Evolutionary conservation across 2,329 filamentous ascomycete genomes (phyloP).

Genomic region (Cytospora piceicola): DNA sequence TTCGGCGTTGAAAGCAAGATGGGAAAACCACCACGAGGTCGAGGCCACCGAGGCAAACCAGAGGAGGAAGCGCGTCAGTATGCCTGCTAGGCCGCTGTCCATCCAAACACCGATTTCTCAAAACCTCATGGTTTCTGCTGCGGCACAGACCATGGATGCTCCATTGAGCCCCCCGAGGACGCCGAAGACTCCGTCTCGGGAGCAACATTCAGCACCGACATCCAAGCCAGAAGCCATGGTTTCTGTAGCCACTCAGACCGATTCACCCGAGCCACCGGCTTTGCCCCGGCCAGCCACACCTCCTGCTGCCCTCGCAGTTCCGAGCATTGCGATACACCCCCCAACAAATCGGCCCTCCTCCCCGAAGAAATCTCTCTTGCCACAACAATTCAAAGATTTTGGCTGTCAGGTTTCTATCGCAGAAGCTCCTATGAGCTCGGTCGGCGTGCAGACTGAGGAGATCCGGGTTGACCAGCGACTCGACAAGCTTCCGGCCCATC

Average conservation of each 20-base stretch:
- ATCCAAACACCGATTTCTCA: conserved; percentile 48
- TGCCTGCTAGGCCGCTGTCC: conserved; percentile 50
- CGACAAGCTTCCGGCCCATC: conserved; percentile 73
- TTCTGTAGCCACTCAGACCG: conserved; percentile 67
- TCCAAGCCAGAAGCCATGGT: conserved; percentile 47
- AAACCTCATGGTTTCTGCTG: conserved; percentile 65
- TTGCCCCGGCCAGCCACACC: conserved; percentile 35
- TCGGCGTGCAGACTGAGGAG: conserved; percentile 79
- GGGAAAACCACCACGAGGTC: conserved; percentile 46
- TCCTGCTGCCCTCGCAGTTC: conserved; percentile 62
- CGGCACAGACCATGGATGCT: conserved; percentile 65
- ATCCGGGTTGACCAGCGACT: conserved; percentile 82
- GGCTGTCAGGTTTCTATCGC: conserved; percentile 75
- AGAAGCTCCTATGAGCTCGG: conserved; percentile 57
- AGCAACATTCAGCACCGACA: conserved; percentile 46
- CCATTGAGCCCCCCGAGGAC: conserved; percentile 69
- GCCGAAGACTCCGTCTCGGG: conserved; percentile 55
- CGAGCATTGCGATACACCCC: conserved; percentile 89
- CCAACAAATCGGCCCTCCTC: conserved; percentile 83
- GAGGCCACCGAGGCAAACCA: conserved; percentile 72
- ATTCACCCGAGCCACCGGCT: conserved; percentile 45
- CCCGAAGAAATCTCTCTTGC: conserved; percentile 72
- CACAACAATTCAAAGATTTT: conserved; percentile 82
- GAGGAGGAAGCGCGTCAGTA: conserved; percentile 68
- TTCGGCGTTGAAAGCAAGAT: conserved; percentile 38